These are phyloP conservation scores for Quaeritorhiza haematococci DNA, from an alignment of 371 early-diverging fungal genomes.

Conservation along the genomic window DNA sequence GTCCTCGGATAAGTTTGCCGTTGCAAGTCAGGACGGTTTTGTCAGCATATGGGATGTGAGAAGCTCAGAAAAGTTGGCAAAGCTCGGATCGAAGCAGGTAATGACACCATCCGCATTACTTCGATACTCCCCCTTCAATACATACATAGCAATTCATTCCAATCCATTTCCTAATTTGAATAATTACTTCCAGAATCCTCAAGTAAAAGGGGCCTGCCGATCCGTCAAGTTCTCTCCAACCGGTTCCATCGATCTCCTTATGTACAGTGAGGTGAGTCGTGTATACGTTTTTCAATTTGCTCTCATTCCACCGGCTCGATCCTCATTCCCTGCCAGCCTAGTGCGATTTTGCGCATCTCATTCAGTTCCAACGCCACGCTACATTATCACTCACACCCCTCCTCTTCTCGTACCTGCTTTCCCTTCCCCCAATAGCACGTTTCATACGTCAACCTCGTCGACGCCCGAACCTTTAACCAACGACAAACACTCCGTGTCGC, in stretches of 20 bases:
- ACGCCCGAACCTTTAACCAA: constrained; percentile 76
- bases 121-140: background rate
- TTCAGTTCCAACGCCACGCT: background rate
- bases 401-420: background rate
- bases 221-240: constrained; percentile 79
- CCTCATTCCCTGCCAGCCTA: no score
- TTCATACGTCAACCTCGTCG: constrained; percentile 76
- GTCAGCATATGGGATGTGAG: constrained; percentile 75
- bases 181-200: constrained; percentile 29
- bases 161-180: background rate
- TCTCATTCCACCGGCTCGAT: no score
- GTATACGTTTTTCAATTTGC: background rate
- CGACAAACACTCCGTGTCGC: constrained; percentile 60
- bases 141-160: background rate
- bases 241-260: constrained; percentile 74
- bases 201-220: constrained; percentile 75
- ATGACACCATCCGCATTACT: background rate
- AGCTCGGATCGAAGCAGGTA: constrained; percentile 54
- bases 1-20: constrained; percentile 67
- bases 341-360: background rate
- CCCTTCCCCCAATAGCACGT: constrained; percentile 50
- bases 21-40: constrained; percentile 75
- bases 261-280: constrained; percentile 67
- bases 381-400: background rate
- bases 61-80: constrained; percentile 49